A percentile compares a stretch with the other conserved stretches of the same genome.
These are phyloP conservation scores for Leishmania braziliensis DNA, from an alignment of 208 protist genomes.

Conservation along the genomic window DNA sequence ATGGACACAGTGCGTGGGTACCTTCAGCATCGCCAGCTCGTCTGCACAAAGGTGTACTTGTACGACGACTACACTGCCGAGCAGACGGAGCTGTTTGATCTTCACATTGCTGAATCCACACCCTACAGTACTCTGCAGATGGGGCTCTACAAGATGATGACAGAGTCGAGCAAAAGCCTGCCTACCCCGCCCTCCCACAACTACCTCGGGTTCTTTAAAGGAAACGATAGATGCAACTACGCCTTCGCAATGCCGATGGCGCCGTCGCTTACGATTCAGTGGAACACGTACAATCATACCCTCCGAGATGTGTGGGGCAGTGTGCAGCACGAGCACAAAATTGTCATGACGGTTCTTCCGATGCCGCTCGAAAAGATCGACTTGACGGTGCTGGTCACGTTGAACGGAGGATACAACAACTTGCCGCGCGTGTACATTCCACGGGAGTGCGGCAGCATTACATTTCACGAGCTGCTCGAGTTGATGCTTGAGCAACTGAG, in stretches of 20 bases:
- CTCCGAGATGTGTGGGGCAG: constrained; percentile 28
- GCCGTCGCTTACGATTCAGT: neutral
- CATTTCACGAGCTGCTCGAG: constrained; percentile 34
- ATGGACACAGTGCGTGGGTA: constrained; percentile 14
- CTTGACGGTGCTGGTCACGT: constrained; percentile 18
- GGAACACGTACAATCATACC: constrained; percentile 9
- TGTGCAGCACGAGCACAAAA: constrained; percentile 19
- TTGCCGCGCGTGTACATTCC: constrained; percentile 53
- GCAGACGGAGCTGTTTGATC: constrained; percentile 21
- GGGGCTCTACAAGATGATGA: constrained; percentile 25
- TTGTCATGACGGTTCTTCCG: constrained; percentile 55
- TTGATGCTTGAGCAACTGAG: constrained; percentile 40
- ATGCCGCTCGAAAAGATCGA: constrained; percentile 30
- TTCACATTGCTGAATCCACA: constrained; percentile 27
- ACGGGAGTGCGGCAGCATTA: constrained; percentile 7
- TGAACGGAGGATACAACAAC: constrained; percentile 49
- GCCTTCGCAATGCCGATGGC: constrained; percentile 23
- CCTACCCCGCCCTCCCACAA: constrained; percentile 20
- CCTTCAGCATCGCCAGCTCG: constrained; percentile 27
- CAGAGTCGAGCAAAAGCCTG: neutral
- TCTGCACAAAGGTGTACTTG: constrained; percentile 33
- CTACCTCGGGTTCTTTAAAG: constrained; percentile 46
- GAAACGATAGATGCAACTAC: constrained; percentile 15
- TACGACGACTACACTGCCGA: constrained; percentile 31
- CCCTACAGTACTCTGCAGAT: constrained; percentile 34